phyloP scores from a whole-genome alignment of 805 yeast species.

The Kluyveromyces aestuarii region DNA sequence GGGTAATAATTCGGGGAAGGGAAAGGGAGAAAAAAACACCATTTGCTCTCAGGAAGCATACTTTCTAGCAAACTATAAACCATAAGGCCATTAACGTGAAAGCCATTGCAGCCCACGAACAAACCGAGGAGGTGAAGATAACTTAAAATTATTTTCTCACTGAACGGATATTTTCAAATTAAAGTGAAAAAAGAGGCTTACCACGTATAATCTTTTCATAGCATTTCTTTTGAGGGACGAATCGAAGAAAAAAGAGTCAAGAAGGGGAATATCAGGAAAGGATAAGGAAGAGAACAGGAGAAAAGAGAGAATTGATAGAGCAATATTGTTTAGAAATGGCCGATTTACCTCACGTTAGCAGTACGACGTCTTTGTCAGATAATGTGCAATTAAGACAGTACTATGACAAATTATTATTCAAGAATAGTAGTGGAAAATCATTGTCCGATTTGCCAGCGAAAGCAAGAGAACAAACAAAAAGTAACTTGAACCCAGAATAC shows the following conservation, averaged over 20 bases:
- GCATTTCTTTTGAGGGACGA: not conserved
- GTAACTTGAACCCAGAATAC: not conserved
- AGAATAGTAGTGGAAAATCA: conserved; percentile 26
- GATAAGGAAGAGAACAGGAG: not conserved
- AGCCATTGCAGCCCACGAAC: not conserved
- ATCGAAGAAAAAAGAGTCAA: conserved; percentile 4
- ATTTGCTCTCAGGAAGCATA: not conserved
- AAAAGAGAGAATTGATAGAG: not conserved
- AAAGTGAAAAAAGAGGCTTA: not conserved
- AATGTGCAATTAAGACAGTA: conserved; percentile 26
- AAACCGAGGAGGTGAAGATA: not conserved
- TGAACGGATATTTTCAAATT: not conserved
- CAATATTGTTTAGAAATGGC: conserved; percentile 5
- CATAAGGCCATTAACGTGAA: not conserved
- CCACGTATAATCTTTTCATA: too few species aligned
- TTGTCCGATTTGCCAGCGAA: conserved; percentile 24
- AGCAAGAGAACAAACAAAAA: conserved; percentile 4
- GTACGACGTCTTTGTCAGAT: conserved; percentile 28
- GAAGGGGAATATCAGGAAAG: conserved; percentile 4
- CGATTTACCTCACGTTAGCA: conserved; percentile 26
- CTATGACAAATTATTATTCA: conserved; percentile 26
- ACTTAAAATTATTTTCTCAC: not conserved
- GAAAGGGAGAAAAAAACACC: not conserved
- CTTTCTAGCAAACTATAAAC: not conserved
- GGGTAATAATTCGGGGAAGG: not conserved